Evolutionary conservation across 2,329 filamentous ascomycete genomes (phyloP), one percentile per base, ranked within the genome.

Genomic region (Tolypocladium capitatum): DNA sequence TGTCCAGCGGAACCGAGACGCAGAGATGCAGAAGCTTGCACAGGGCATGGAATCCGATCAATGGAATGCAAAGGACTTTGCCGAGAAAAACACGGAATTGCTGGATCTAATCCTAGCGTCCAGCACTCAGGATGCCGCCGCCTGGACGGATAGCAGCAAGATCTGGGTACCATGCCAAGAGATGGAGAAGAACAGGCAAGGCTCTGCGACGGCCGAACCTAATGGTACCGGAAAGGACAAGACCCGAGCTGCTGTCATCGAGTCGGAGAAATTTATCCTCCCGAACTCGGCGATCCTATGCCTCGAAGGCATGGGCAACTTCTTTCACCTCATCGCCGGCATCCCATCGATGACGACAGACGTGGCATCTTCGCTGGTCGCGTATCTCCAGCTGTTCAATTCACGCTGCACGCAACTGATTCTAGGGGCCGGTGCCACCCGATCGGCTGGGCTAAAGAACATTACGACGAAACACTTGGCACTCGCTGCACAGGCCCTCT

Each of bases 401-500:
- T 96, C 89, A 2, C 84, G 92, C 20, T 90, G 90, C 49, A 94
- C 86, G n/a, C 92, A 98, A 62, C 77, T 98, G 49, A 96, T 98
- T 53, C 80, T 98, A 7, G 92, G 92, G 1, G 92, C 92, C 1
- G 92, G 92, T 5, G 92, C 92, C 4, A 96, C 87, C 5, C 76
- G 81, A 33, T 89, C 85, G 24, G 92, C 90, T 1, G 91, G 91
- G 0, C 72, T 98, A 20, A 95, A 89, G 63, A 96, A 96, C 59
- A 98, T 98, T 62, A 95, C 87, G 0, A 95, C 92, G 0, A 92
- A 92, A 58, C 91, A 98, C 66, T 76, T 98, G 2, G 90, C 92
- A 0, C 79, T 97, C 18, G 90, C 92, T 2, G 90, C 86, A 0
- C 91, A 96, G 63, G 86, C 90, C 0, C 68, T 97, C 20, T 84